A percentile compares a stretch with the other conserved stretches of the same genome.
Evolutionary conservation across 768 basidiomycete genomes (phyloP).

Genomic region (Ramaria sp.): DNA sequence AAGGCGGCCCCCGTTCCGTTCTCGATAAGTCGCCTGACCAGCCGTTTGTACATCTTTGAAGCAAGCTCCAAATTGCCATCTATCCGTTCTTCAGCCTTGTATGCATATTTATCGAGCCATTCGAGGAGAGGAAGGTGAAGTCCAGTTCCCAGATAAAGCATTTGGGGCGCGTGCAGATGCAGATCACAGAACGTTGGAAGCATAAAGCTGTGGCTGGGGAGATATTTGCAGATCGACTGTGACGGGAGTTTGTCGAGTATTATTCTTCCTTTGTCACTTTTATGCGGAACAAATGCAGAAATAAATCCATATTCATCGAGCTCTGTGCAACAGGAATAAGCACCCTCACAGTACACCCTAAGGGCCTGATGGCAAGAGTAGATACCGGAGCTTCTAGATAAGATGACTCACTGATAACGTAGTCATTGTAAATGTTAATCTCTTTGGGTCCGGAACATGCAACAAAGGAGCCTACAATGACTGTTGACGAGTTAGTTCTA

Average conservation of each 20-base stretch:
- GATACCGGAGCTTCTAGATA: no score
- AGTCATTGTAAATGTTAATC: no score
- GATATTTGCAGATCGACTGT: background rate
- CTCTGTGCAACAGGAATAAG: constrained; percentile 14
- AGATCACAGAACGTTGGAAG: constrained; percentile 76
- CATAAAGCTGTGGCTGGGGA: constrained; percentile 38
- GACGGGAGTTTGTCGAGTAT: constrained; percentile 12
- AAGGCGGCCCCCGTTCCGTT: constrained; percentile 70
- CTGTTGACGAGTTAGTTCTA: no score
- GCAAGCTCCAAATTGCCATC: constrained; percentile 56
- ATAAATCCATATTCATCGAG: constrained; percentile 37
- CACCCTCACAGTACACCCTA: no score
- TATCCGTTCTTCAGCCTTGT: constrained; percentile 67
- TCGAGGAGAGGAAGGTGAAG: constrained; percentile 76
- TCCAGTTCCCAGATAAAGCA: constrained; percentile 79
- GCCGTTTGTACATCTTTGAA: constrained; percentile 49
- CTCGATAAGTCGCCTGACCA: constrained; percentile 56
- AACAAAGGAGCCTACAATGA: no score
- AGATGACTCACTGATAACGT: no score
- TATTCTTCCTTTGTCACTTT: constrained; percentile 25
- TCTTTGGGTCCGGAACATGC: no score
- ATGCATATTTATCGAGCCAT: constrained; percentile 77
- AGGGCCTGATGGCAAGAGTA: no score
- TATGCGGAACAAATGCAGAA: constrained; percentile 30
- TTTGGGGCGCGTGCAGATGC: constrained; percentile 85